Base-by-base conservation (phyloP, 2,329 filamentous ascomycete species). In the Alternaria sp. region DNA sequence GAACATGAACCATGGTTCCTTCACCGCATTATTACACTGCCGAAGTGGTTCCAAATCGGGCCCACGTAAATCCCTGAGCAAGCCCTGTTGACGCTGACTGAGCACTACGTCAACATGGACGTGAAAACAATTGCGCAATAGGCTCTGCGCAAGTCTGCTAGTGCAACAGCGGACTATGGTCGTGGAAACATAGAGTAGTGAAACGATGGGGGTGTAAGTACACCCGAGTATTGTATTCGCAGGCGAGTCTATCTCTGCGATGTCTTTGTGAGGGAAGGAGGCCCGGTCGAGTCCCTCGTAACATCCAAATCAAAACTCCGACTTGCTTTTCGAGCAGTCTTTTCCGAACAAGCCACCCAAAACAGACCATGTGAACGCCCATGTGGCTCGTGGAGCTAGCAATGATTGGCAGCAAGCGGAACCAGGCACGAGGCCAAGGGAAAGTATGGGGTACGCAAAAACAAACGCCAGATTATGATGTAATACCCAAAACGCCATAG, bases 301-400 rank as follows among this genome's bases (percentile, higher is more conserved):
- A 56, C 26, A 26, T 23, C 43, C 40, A 45, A 47, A 49, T 44
- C 55, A 62, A 36, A 43, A 32, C 49, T 54, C 44, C 55, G 46
- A 47, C 43, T 57, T 59, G 49, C 56, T 59, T 59, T 54, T 59
- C 28, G 17, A 62, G 47, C 23, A 30, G 49, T 36, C 54, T 59
- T 25, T 49, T 47, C 40, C 23, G 43, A 49, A 40, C 13, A 40
- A 54, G 30, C 28, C 30, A 25, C 46, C 52, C 52, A 46, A 54
- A 44, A n/a, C 49, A 45, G 56, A 62, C 60, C 50, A 59, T 65
- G 15, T 56, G 46, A 65, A 68, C 65, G 70, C 68, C 49, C 70
- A 44, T 66, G 61, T 67, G 60, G 61, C 65, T 67, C 64, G 61
- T 65, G 69, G 69, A 66, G 57, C 62, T 67, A 66, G 59, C 54